phyloP scores from a whole-genome alignment of 75 land plant species.

The Adiantum capillusveneris region DNA sequence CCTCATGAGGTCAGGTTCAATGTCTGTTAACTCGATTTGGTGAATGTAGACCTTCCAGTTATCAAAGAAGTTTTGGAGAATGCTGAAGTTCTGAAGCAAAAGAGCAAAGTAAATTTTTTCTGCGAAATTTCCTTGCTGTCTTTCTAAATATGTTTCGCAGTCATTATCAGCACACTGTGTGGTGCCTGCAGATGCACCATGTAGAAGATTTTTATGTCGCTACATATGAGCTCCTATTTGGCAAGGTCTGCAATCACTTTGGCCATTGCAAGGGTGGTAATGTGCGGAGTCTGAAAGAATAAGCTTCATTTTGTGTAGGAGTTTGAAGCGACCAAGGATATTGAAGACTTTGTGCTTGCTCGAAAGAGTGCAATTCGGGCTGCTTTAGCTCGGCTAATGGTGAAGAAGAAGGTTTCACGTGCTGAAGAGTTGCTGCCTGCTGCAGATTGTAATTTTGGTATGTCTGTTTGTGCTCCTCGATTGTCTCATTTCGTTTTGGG shows the following conservation, averaged over 20 bases:
- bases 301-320: constrained; percentile 27
- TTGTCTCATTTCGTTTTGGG: too few relatives aligned
- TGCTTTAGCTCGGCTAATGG: constrained; percentile 44
- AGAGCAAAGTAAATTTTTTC: too few relatives aligned
- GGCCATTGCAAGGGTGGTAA: background rate
- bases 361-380: constrained; percentile 37
- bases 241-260: constrained; percentile 38
- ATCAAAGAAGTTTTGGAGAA: too few relatives aligned
- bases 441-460: constrained; percentile 4
- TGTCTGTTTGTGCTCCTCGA: too few relatives aligned
- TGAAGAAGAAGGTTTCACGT: constrained; percentile 40
- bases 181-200: constrained; percentile 12
- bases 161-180: background rate
- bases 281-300: background rate
- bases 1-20: background rate
- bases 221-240: constrained; percentile 76
- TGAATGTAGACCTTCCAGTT: background rate
- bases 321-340: constrained; percentile 41
- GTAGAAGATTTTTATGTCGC: constrained; percentile 59
- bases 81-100: too few relatives aligned
- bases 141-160: too few relatives aligned
- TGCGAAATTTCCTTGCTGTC: too few relatives aligned
- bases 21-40: background rate
- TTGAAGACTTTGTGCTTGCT: constrained; percentile 52
- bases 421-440: constrained; percentile 41